Evolutionary conservation across 345 rosid species (phyloP).

Genomic region (Eutrema japonicum): DNA sequence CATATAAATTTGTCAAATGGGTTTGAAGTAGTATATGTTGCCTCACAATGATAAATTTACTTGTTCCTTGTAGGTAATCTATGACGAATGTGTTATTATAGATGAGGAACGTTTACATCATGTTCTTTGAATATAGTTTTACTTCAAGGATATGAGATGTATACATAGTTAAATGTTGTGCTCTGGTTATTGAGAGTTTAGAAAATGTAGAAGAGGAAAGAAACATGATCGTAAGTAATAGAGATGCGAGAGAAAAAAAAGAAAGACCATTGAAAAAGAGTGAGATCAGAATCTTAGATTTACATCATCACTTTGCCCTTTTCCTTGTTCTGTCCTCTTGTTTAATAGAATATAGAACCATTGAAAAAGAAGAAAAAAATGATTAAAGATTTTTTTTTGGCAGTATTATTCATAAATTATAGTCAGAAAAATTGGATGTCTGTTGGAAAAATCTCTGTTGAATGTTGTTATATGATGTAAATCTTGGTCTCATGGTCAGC

Average conservation of each 20-base stretch:
- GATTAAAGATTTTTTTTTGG: conserved; percentile 14
- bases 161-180: not conserved
- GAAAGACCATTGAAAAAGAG: conserved; percentile 35
- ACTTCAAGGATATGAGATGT: conserved; percentile 10
- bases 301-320: conserved; percentile 32
- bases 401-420: not conserved
- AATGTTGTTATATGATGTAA: conserved; percentile 3
- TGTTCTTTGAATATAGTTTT: conserved; percentile 1
- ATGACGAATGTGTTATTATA: too few species aligned
- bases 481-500: conserved; percentile 15
- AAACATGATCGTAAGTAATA: conserved; percentile 15
- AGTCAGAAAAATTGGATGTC: conserved; percentile 1
- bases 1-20: too few species aligned
- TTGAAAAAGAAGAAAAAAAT: not conserved
- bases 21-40: too few species aligned
- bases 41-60: too few species aligned
- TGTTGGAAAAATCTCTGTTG: not conserved
- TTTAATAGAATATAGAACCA: conserved; percentile 12
- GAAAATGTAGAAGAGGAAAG: conserved; percentile 18
- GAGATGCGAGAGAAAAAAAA: conserved; percentile 31
- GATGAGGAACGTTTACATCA: too few species aligned
- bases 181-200: conserved; percentile 7
- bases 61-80: too few species aligned
- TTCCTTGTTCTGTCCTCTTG: conserved; percentile 17
- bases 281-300: conserved; percentile 44